Conservation (phyloP, 306 rosid species). For the Oxytropis ochrocephala region DNA sequence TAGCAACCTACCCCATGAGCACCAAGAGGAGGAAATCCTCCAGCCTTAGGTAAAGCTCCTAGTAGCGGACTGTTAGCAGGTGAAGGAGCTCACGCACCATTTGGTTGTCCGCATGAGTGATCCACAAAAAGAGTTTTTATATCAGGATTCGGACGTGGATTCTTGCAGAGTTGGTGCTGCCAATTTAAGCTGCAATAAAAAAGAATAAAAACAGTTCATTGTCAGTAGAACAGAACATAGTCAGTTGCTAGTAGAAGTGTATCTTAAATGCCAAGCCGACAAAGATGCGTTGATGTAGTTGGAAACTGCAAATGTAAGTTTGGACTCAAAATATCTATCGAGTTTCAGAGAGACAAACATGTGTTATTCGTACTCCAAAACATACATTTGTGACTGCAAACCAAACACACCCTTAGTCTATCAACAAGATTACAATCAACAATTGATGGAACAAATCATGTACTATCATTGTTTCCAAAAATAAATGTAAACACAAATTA, state of each 20-base stretch:
- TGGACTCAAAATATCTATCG: neutral
- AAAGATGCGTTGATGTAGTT: neutral
- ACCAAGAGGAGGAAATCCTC: conserved; percentile 92
- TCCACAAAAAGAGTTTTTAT: conserved; percentile 98
- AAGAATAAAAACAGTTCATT: conserved; percentile 8
- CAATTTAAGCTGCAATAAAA: conserved; percentile 83
- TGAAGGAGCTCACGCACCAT: conserved; percentile 96
- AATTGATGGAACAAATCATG: too few species aligned
- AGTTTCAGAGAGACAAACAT: neutral
- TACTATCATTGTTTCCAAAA: neutral
- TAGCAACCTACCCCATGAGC: conserved; percentile 82
- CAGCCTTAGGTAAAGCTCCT: conserved; percentile 86
- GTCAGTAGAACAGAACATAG: neutral
- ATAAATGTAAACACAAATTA: neutral
- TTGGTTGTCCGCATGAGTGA: conserved; percentile 97
- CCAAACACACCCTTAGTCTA: neutral
- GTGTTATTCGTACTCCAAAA: neutral
- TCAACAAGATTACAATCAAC: too few species aligned
- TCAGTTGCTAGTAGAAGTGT: neutral
- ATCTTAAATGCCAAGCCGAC: neutral
- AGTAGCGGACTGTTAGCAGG: conserved; percentile 88
- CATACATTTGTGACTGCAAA: neutral
- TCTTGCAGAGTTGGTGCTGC: conserved; percentile 99
- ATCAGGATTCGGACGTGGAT: conserved; percentile 98
- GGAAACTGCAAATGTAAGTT: neutral